A percentile compares a stretch with the other conserved stretches of the same genome.
Evolutionary conservation across 1,284 basidiomycete genomes (phyloP).

Genomic region (Ceratobasidium sp.): DNA sequence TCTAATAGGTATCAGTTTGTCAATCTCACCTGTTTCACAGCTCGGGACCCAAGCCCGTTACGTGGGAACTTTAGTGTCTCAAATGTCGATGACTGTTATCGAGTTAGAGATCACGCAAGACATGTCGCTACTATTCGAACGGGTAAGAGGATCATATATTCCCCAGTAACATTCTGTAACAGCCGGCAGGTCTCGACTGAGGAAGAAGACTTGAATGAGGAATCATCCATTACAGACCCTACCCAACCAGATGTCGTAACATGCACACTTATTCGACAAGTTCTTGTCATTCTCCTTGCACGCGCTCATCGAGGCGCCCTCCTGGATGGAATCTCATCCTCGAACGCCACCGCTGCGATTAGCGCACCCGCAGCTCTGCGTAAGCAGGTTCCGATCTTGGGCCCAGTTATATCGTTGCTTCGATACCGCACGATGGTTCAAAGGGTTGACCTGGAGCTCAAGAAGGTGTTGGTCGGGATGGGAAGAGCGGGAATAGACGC

Average conservation of each 20-base stretch:
- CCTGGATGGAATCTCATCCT: slow-evolving; percentile 53
- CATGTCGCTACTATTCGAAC: slow-evolving; percentile 70
- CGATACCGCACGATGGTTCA: slow-evolving; percentile 77
- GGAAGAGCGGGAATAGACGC: slow-evolving; percentile 62
- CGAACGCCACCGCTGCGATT: slow-evolving; percentile 39
- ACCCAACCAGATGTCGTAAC: slow-evolving; percentile 50
- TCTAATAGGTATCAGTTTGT: neutral
- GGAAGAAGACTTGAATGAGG: slow-evolving; percentile 45
- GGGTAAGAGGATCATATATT: slow-evolving; percentile 53
- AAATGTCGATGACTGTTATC: slow-evolving; percentile 75
- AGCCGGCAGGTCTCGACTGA: slow-evolving; percentile 39
- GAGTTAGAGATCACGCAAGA: slow-evolving; percentile 72
- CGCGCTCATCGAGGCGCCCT: slow-evolving; percentile 63
- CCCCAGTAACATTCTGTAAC: neutral
- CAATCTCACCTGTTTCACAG: neutral
- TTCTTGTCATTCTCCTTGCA: slow-evolving; percentile 68
- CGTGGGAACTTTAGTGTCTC: slow-evolving; percentile 72
- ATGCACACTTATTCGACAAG: slow-evolving; percentile 73
- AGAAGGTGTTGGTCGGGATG: slow-evolving; percentile 58
- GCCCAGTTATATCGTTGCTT: slow-evolving; percentile 73
- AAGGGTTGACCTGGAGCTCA: slow-evolving; percentile 64
- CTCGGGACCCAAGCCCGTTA: slow-evolving; percentile 73
- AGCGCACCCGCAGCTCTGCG: slow-evolving; percentile 41
- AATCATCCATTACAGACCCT: slow-evolving; percentile 39
- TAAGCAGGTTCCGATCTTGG: slow-evolving; percentile 54